Base-by-base conservation (phyloP, 495 filamentous ascomycete genomes). In the Talaromyces borbonicus region DNA sequence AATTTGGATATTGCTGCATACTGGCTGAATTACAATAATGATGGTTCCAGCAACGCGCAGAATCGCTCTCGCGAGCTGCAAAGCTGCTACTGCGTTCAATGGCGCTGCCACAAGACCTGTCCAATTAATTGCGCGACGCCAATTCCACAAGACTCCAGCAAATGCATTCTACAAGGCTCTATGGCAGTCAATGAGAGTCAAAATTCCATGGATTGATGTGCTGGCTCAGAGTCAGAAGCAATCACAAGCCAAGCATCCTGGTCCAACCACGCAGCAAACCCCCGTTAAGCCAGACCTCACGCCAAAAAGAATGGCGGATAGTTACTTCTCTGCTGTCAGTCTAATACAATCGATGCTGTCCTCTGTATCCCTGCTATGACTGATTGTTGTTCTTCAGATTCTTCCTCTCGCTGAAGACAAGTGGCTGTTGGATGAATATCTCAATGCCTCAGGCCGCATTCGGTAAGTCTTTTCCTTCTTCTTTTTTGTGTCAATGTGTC, bases 141-240 rank as follows among this genome's bases (percentile, higher is more conserved):
- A 16, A 11, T 68, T 71, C 33, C 62, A 63, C 46, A 45, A 56
- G 18, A 62, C 54, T 44, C 56, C 53, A 25, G 38, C 41, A 26
- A 54, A 56, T 37, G 57, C 54, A 6, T 61, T 46, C 1, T 60
- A 51, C 37, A 55, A 58, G 20, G 59, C 62, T 11, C 62, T 61
- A 9, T 69, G 66, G 64, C 65, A 68, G 66, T 63, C 65, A 6
- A 74, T 76, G 68, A 69, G 80, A 26, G 76, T 82, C 8, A 74
- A 76, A 47, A 82, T 74, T 11, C 79, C 82, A 27, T 85, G 82
- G 81, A 73, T 85, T n/a, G 78, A 83, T 46, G 81, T 81, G 0
- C 58, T 84, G 35, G 69, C 66, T 1, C 65, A 71, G 46, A 66
- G 72, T 39, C 69, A 76, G 27, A 62, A 71, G 36, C 61, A 71